phyloP scores from a whole-genome alignment of 441 rosid species.

The Aquilaria agallochum region DNA sequence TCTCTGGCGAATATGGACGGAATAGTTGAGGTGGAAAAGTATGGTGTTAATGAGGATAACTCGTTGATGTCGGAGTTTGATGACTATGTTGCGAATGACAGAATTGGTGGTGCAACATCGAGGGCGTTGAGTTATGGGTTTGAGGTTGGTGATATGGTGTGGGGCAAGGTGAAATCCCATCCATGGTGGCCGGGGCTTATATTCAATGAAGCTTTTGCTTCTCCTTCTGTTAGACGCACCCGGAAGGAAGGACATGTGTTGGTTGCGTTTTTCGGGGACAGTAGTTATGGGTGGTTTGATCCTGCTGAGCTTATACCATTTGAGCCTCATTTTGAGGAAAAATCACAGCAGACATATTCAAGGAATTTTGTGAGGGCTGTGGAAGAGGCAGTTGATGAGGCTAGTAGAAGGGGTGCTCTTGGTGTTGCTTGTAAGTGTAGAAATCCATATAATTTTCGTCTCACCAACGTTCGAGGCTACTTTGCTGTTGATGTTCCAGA shows the following conservation, averaged over 20 bases:
- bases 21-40: constrained; percentile 26
- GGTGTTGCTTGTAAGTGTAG: constrained; percentile 84
- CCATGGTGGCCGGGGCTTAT: constrained; percentile 99
- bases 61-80: constrained; percentile 80
- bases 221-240: constrained; percentile 76
- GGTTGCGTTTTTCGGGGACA: constrained; percentile 94
- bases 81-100: constrained; percentile 84
- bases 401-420: constrained; percentile 69
- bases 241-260: constrained; percentile 79
- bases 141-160: constrained; percentile 95
- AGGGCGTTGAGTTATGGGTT: constrained; percentile 78
- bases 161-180: constrained; percentile 99
- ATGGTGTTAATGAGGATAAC: constrained; percentile 28
- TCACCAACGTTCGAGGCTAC: constrained; percentile 55
- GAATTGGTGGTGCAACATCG: constrained; percentile 49
- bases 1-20: constrained; percentile 7
- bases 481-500: constrained; percentile 85
- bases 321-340: constrained; percentile 58
- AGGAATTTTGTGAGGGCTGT: constrained; percentile 79
- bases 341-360: constrained; percentile 58
- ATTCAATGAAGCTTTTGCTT: constrained; percentile 77
- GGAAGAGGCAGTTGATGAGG: constrained; percentile 92
- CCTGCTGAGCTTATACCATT: constrained; percentile 93
- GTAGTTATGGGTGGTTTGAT: constrained; percentile 98
- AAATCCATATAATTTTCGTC: constrained; percentile 66